Percentiles rank a stretch among this genome's conserved stretches.
Evolutionary conservation across 805 yeast genomes (phyloP).

Genomic region (Candida dendrica): DNA sequence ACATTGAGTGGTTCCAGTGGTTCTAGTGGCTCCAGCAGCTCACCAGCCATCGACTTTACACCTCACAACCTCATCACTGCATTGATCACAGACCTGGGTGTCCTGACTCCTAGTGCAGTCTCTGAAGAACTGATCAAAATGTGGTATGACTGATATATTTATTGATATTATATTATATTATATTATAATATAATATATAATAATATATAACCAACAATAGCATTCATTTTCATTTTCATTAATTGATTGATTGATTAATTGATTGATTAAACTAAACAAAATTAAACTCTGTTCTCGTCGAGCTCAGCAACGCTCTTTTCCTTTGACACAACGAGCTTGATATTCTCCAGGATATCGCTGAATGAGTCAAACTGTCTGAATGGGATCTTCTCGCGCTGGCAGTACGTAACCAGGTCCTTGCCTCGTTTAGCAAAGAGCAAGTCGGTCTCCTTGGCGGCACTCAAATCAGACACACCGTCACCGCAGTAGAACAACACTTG

Average conservation of each 20-base stretch:
- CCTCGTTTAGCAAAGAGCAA: constrained; percentile 90
- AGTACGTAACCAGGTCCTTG: constrained; percentile 79
- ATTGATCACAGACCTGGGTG: constrained; percentile 92
- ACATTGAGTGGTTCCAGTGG: too few species aligned
- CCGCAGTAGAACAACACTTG: constrained; percentile 89
- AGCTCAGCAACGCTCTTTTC: constrained; percentile 27
- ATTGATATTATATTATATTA: not conserved
- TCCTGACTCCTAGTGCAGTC: constrained; percentile 94
- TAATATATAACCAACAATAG: too few species aligned
- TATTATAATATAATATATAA: too few species aligned
- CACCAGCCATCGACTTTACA: constrained; percentile 79
- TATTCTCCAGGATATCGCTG: constrained; percentile 60
- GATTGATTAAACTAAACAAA: too few species aligned
- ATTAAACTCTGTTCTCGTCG: constrained; percentile 21
- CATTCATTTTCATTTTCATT: too few species aligned
- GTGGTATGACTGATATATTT: constrained; percentile 95
- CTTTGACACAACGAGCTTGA: constrained; percentile 46
- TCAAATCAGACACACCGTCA: constrained; percentile 92
- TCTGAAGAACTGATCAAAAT: constrained; percentile 97
- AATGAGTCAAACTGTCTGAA: constrained; percentile 77
- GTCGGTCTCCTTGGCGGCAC: constrained; percentile 94
- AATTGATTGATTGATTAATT: too few species aligned
- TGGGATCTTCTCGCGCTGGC: constrained; percentile 74
- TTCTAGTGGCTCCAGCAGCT: too few species aligned
- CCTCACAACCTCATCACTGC: constrained; percentile 96